Percentiles rank a stretch among this genome's conserved stretches.
These are phyloP conservation scores for Juglanconis oblonga DNA, from an alignment of 2,329 filamentous ascomycete genomes.

Conservation along the genomic window DNA sequence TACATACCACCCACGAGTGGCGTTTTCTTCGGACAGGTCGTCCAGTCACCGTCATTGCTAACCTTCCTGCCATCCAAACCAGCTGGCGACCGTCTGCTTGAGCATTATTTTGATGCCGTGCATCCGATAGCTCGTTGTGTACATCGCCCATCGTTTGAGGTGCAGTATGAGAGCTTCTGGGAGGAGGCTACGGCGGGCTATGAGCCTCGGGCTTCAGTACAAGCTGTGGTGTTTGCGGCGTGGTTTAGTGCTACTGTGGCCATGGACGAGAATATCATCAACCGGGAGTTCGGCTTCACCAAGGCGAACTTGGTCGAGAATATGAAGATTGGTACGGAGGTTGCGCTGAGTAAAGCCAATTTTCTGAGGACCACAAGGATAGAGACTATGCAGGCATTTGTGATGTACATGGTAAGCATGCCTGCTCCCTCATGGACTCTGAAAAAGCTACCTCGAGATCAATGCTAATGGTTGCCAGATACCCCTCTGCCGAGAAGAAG, in stretches of 20 bases:
- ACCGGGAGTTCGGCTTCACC: slow-evolving; percentile 49
- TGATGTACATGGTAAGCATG: slow-evolving; percentile 66
- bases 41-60: slow-evolving; percentile 48
- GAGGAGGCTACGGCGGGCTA: slow-evolving; percentile 53
- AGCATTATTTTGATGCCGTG: slow-evolving; percentile 66
- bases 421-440: neutral
- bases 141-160: slow-evolving; percentile 65
- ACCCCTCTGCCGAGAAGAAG: slow-evolving; percentile 67
- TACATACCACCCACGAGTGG: slow-evolving; percentile 67
- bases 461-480: slow-evolving; percentile 44
- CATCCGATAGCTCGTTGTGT: slow-evolving; percentile 67
- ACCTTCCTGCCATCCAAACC: slow-evolving; percentile 58
- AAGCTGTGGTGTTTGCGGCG: slow-evolving; percentile 67
- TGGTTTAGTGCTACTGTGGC: slow-evolving; percentile 69
- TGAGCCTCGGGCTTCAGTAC: slow-evolving; percentile 62
- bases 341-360: slow-evolving; percentile 64
- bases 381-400: slow-evolving; percentile 73
- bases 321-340: slow-evolving; percentile 65
- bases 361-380: slow-evolving; percentile 68
- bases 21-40: slow-evolving; percentile 60
- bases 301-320: slow-evolving; percentile 59
- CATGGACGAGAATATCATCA: slow-evolving; percentile 53
- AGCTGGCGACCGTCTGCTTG: slow-evolving; percentile 59
- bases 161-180: slow-evolving; percentile 65
- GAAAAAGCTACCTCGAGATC: neutral